A percentile compares a stretch with the other conserved stretches of the same genome.
phyloP scores from a whole-genome alignment of 805 yeast genomes.

The Nakazawaea peltata region DNA sequence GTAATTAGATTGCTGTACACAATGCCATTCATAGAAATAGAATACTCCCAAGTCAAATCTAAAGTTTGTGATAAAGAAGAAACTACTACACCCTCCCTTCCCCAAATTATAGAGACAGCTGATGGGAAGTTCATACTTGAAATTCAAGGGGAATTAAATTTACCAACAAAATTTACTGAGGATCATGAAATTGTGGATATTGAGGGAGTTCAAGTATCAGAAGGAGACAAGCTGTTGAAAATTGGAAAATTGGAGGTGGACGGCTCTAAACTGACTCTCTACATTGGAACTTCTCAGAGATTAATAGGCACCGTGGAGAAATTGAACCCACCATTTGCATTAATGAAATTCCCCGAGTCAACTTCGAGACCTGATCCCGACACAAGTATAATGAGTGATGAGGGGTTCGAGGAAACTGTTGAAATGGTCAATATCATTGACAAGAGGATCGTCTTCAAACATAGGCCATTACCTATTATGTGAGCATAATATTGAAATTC shows the following conservation, averaged over 20 bases:
- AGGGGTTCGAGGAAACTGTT: constrained; percentile 22
- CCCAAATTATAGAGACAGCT: constrained; percentile 37
- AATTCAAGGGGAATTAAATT: constrained; percentile 64
- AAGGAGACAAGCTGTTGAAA: constrained; percentile 32
- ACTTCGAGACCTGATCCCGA: constrained; percentile 3
- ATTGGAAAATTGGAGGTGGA: constrained; percentile 44
- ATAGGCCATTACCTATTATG: constrained; percentile 76
- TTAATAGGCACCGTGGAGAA: constrained; percentile 52
- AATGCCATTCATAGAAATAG: constrained; percentile 19
- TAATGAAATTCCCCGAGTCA: constrained; percentile 37
- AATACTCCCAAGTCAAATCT: constrained; percentile 7
- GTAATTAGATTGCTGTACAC: no score
- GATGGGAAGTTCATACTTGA: constrained; percentile 56
- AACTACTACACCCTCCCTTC: no score
- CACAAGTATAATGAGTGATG: constrained; percentile 7
- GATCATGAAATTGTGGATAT: constrained; percentile 1
- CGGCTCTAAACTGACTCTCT: constrained; percentile 43
- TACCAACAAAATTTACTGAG: constrained; percentile 28
- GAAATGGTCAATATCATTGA: constrained; percentile 51
- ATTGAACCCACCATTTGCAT: constrained; percentile 58
- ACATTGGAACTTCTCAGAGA: constrained; percentile 63
- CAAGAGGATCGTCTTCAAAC: constrained; percentile 52
- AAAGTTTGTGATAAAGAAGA: no score
- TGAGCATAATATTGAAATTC: constrained; percentile 16
- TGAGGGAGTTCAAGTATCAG: no score